Conservation (phyloP, 2,329 filamentous ascomycete species). For the Penicillium decumbens region DNA sequence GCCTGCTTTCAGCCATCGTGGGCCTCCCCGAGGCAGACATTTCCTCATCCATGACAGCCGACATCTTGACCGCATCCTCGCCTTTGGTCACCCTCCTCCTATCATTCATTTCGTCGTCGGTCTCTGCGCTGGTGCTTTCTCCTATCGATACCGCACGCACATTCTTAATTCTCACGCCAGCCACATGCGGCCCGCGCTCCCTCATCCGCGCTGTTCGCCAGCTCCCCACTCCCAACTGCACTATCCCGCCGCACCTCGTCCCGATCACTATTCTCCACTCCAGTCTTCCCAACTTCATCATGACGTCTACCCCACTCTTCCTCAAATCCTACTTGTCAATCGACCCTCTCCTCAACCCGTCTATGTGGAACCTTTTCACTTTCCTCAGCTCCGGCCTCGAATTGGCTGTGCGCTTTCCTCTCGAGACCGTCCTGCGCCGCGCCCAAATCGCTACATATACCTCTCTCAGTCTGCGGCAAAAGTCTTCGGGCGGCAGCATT, state of each 20-base stretch:
- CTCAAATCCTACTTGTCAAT: constrained; percentile 80
- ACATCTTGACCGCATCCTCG: constrained; percentile 75
- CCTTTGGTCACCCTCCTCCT: constrained; percentile 77
- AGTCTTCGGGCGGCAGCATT: constrained; percentile 23
- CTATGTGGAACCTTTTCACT: constrained; percentile 73
- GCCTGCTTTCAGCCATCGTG: constrained; percentile 81
- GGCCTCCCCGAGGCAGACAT: constrained; percentile 76
- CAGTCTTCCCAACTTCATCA: constrained; percentile 75
- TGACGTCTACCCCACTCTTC: constrained; percentile 75
- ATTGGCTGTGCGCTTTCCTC: constrained; percentile 77
- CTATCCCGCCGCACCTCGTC: constrained; percentile 66
- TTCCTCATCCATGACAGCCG: constrained; percentile 53
- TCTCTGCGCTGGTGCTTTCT: constrained; percentile 74
- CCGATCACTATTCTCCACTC: constrained; percentile 84
- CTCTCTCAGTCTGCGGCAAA: constrained; percentile 48
- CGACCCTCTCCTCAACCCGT: constrained; percentile 74
- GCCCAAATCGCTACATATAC: constrained; percentile 74
- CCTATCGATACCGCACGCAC: constrained; percentile 89
- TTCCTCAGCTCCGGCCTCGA: constrained; percentile 77
- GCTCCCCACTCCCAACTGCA: constrained; percentile 65
- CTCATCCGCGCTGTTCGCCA: constrained; percentile 72
- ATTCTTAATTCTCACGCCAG: constrained; percentile 75
- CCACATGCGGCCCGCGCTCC: constrained; percentile 67
- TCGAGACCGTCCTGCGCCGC: constrained; percentile 86
- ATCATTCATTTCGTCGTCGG: constrained; percentile 58